Evolutionary conservation across 768 basidiomycete species (phyloP), one percentile per base, ranked within the genome.

Genomic region (Neoboletus subvelutipes): DNA sequence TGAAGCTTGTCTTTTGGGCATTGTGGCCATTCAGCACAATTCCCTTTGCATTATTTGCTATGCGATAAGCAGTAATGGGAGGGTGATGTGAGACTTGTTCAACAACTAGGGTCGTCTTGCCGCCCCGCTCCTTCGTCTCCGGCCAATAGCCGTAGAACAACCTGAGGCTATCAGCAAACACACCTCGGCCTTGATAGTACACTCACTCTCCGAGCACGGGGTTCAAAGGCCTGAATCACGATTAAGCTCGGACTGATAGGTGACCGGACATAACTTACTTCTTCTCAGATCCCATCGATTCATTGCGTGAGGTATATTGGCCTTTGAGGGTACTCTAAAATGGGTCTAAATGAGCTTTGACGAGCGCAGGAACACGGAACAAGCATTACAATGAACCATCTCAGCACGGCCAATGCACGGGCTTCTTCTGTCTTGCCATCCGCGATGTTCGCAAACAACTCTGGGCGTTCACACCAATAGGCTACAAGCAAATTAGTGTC

Each of bases 41-140:
- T 1, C 90, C 88, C 67, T 92, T 92, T 29, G 77, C 65, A 51
- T 82, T 74, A 77, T 98, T 98, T 75, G 86, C 83, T 63, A 98
- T 92, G 71, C 84, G 80, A 73, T 94, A 96, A 24, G 87, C 92
- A 42, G 91, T 92, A 64, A 92, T 87, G 9, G 90, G 88, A 2
- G 90, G 89, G 68, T 99, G 96, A 68, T 99, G 96, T 22, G 96
- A 98, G 46, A 98, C 96, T 69, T 98, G 94, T 74, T 98, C 94
- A 4, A 95, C 93, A 40, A 90, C 83, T 31, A 98, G 81, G 40
- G 80, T 79, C 4, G 92, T 95, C 70, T 85, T 78, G n/a, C 93
- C 94, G 37, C 88, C 85, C 5, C 83, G 83, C 57, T 80, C 77
- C 49, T 76, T 71, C 43, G 66, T 67, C 69, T 88, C 84, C 3